These are phyloP conservation scores for Agrostemma githago DNA, from an alignment of 148 eudicot genomes.

Conservation along the genomic window DNA sequence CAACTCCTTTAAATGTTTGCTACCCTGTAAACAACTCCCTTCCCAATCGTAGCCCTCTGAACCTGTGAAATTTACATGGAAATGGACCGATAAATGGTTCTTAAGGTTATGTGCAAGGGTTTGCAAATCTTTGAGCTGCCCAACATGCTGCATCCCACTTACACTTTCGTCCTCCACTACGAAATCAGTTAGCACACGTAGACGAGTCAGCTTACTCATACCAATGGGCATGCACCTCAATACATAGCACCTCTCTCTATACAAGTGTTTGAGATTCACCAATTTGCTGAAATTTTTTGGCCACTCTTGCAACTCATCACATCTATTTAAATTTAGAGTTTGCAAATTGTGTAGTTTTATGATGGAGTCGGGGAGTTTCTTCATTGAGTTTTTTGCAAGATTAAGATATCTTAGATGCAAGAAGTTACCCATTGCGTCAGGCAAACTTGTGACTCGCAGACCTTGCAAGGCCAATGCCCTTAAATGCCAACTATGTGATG, in stretches of 20 bases:
- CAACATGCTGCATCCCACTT: neutral
- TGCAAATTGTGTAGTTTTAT: conserved; percentile 7
- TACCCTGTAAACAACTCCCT: too few relatives aligned
- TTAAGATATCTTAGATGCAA: conserved; percentile 18
- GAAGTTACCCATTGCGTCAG: conserved; percentile 10
- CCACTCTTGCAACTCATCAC: neutral
- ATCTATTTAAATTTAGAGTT: neutral
- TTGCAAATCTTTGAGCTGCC: neutral
- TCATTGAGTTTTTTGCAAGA: neutral
- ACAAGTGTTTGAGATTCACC: neutral
- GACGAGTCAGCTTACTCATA: conserved; percentile 3
- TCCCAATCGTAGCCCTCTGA: too few relatives aligned
- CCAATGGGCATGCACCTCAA: conserved; percentile 10
- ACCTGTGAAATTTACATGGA: neutral
- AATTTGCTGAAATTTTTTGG: conserved; percentile 18
- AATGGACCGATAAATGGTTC: neutral
- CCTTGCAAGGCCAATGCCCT: neutral
- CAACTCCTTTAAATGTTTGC: too few relatives aligned
- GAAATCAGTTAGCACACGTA: too few relatives aligned
- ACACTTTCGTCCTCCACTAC: too few relatives aligned
- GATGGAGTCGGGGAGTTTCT: conserved; percentile 13
- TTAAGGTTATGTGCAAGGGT: too few relatives aligned
- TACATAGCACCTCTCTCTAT: neutral
- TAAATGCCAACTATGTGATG: neutral
- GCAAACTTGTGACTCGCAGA: neutral